Conservation (phyloP, 179 eudicot genomes). For the Carnegiea gigantea region DNA sequence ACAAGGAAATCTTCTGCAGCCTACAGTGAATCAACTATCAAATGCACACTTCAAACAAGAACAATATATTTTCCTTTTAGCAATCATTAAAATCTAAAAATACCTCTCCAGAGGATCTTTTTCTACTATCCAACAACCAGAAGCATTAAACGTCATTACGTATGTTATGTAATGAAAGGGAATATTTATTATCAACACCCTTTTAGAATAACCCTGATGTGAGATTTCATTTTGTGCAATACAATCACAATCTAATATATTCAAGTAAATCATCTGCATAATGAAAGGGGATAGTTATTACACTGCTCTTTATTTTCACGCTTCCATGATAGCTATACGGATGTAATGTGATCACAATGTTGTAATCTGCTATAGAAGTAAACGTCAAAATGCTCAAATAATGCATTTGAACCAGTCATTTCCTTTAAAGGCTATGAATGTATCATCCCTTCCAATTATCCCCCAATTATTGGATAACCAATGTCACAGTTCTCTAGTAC, state of each 20-base stretch:
- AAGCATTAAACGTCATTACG: not conserved
- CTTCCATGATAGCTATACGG: not conserved
- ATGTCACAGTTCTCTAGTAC: not conserved
- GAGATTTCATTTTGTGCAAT: not conserved
- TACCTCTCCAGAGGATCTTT: not conserved
- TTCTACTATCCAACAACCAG: not conserved
- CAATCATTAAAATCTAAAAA: not conserved
- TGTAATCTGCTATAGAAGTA: not conserved
- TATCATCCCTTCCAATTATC: no score
- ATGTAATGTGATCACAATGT: not conserved
- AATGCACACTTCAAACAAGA: conserved; percentile 14
- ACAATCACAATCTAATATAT: not conserved
- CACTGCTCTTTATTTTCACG: not conserved
- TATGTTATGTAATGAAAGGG: not conserved
- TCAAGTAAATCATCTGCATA: not conserved
- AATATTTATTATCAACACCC: not conserved
- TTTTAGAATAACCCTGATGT: no score
- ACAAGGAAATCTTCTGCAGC: conserved; percentile 73
- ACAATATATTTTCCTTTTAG: not conserved
- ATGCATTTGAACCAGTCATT: not conserved
- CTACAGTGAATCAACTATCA: conserved; percentile 35
- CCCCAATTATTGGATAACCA: not conserved
- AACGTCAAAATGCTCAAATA: not conserved
- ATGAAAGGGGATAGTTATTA: not conserved
- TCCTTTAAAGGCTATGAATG: not conserved